Evolutionary conservation across 1,284 basidiomycete genomes (phyloP).

Genomic region (Erythrobasidium hasegawianum): DNA sequence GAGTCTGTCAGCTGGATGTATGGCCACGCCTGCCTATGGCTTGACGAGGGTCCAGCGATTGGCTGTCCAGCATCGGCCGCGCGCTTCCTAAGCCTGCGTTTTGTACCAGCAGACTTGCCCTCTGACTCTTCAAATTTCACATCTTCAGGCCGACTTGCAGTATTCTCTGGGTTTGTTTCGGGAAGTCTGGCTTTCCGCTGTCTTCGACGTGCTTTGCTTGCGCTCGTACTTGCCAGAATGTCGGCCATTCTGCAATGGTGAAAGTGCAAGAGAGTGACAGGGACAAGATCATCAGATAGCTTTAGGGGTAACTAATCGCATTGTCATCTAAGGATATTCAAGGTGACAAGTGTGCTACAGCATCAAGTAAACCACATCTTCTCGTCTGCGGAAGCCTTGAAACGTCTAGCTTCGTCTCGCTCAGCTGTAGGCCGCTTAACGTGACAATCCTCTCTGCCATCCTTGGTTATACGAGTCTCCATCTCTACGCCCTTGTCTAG

Average conservation of each 20-base stretch:
- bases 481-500: slow-evolving; percentile 35
- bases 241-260: neutral
- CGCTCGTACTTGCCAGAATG: too few relatives aligned
- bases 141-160: neutral
- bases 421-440: slow-evolving; percentile 2
- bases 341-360: neutral
- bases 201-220: too few relatives aligned
- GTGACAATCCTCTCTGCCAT: neutral
- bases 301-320: too few relatives aligned
- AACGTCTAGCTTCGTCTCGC: neutral
- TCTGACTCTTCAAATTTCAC: neutral
- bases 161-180: neutral
- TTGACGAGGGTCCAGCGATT: neutral
- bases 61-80: neutral
- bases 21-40: slow-evolving; percentile 4
- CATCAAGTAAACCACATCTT: neutral
- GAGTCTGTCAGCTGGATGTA: slow-evolving; percentile 19
- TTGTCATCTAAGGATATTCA: too few relatives aligned
- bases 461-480: neutral
- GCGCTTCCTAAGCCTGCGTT: neutral
- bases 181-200: too few relatives aligned
- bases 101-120: neutral
- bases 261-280: neutral
- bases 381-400: slow-evolving; percentile 16
- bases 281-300: neutral